Evolutionary conservation across 805 yeast genomes (phyloP), one percentile per base, ranked within the genome.

Genomic region (Saccharomycopsis malanga): DNA sequence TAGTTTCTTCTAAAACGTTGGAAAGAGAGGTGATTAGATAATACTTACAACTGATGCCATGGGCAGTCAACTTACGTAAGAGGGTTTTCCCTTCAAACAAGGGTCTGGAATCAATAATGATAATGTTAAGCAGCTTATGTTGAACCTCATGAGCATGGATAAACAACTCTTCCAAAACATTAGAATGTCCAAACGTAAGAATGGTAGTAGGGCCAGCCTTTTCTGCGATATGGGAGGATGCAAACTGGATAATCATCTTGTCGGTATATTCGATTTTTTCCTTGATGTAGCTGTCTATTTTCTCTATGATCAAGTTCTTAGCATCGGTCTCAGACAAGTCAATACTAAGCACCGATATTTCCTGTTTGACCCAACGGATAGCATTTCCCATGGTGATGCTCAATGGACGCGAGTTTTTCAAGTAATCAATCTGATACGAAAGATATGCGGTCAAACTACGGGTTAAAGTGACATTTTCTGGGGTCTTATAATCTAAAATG

Each of bases 301-400:
- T 75, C 41, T 73, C 80, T 49, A 77, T 65, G 48, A 93, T 70
- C 30, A 71, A 67, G 12, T 61, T 64, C 60, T 87, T 88, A 23
- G 96, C 95, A 27, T 73, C 74, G 15, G 64, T 70, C 48, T 84
- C 93, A 23, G 72, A 62, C 25, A 78, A 69, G 53, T 85, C 94
- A 47, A 89, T 80, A 49, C 88, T 81, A 42, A 91, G 77, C 37
- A 76, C 73, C 0, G 96, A 79, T 46, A 93, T 91, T 62, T 86
- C 91, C 68, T 91, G 98, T 60, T 93, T 93, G 54, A 93, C 73
- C 96, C 97, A 89, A 58, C 98, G 78, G 55, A 93, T 93, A 2
- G 97, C 91, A 67, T 89, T 93, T 46, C 98, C 98, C 98, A 93
- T 93, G 1, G 96, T 77, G 2, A 89, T 85, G 47, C 93, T 80